These are phyloP conservation scores for Batrachochytrium dendrobatidis DNA, from an alignment of 371 early-diverging fungal genomes.

Conservation along the genomic window DNA sequence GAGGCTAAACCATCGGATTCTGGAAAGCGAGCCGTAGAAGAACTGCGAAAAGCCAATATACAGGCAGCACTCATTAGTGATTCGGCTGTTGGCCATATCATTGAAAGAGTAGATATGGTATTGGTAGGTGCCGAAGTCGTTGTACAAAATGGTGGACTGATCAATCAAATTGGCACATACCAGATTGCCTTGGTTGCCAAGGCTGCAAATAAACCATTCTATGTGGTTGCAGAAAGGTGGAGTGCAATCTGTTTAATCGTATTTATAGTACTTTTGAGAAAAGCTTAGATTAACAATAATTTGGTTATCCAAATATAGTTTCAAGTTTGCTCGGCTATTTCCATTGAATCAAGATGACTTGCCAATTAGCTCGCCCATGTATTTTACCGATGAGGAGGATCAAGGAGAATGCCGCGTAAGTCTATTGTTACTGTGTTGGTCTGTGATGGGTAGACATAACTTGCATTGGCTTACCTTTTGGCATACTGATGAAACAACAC, in stretches of 20 bases:
- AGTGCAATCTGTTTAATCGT: not conserved
- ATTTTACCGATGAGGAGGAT: slow-evolving; percentile 17
- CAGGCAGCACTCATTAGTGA: slow-evolving; percentile 85
- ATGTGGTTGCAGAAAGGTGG: slow-evolving; percentile 88
- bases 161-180: slow-evolving; percentile 89
- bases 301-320: slow-evolving; percentile 41
- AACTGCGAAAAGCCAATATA: slow-evolving; percentile 68
- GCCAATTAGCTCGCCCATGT: slow-evolving; percentile 48
- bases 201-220: slow-evolving; percentile 88
- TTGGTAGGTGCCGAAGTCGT: slow-evolving; percentile 97
- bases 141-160: slow-evolving; percentile 93
- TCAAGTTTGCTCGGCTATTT: slow-evolving; percentile 71
- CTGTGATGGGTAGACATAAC: slow-evolving; percentile 2
- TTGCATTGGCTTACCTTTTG: not conserved
- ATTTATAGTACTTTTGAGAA: not conserved
- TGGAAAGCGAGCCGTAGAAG: slow-evolving; percentile 56
- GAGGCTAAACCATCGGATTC: slow-evolving; percentile 25
- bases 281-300: not conserved
- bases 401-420: slow-evolving; percentile 2
- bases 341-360: slow-evolving; percentile 40
- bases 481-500: no score
- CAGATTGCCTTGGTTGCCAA: slow-evolving; percentile 92
- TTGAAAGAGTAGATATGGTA: slow-evolving; percentile 48
- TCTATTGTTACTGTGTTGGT: slow-evolving; percentile 2
- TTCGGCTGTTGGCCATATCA: slow-evolving; percentile 86